A percentile compares a stretch with the other conserved stretches of the same genome.
Evolutionary conservation across 1,284 basidiomycete genomes (phyloP).

Genomic region (Bondarzewia mesenterica): DNA sequence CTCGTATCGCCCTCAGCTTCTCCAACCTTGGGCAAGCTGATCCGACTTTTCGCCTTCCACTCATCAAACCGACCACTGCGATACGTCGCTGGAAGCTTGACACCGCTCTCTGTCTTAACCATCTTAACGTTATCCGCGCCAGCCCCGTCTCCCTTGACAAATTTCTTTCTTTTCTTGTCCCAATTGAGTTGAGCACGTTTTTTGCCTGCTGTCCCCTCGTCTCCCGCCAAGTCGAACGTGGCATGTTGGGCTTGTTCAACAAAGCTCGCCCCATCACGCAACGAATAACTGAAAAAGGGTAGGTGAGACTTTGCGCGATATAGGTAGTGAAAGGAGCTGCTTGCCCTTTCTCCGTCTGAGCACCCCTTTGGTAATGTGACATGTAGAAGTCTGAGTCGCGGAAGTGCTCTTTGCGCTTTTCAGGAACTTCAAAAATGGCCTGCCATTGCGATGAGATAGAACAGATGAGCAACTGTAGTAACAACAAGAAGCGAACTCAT

Average conservation of each 20-base stretch:
- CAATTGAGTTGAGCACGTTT: conserved; percentile 64
- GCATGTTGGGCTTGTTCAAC: conserved; percentile 76
- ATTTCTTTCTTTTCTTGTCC: conserved; percentile 98
- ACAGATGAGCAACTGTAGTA: neutral
- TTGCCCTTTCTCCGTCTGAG: conserved; percentile 84
- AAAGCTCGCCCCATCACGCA: conserved; percentile 80
- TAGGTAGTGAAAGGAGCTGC: no score
- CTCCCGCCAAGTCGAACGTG: conserved; percentile 80
- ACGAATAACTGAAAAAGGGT: conserved; percentile 64
- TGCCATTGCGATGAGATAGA: conserved; percentile 21
- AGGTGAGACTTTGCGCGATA: neutral
- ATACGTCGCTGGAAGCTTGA: conserved; percentile 88
- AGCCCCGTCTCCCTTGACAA: conserved; percentile 76
- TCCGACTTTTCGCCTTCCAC: conserved; percentile 79
- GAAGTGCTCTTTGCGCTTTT: conserved; percentile 44
- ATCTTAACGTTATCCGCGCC: conserved; percentile 95
- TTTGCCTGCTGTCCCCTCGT: conserved; percentile 58
- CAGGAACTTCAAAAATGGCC: conserved; percentile 68
- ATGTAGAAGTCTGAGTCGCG: conserved; percentile 88
- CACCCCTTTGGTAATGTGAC: conserved; percentile 83
- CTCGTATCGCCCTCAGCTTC: conserved; percentile 57
- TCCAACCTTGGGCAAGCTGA: conserved; percentile 72
- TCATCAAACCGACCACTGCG: conserved; percentile 92
- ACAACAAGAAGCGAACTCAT: neutral
- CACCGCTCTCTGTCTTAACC: conserved; percentile 89